phyloP scores from a whole-genome alignment of 805 yeast species.

The Maudiozyma serrabonitensis region DNA sequence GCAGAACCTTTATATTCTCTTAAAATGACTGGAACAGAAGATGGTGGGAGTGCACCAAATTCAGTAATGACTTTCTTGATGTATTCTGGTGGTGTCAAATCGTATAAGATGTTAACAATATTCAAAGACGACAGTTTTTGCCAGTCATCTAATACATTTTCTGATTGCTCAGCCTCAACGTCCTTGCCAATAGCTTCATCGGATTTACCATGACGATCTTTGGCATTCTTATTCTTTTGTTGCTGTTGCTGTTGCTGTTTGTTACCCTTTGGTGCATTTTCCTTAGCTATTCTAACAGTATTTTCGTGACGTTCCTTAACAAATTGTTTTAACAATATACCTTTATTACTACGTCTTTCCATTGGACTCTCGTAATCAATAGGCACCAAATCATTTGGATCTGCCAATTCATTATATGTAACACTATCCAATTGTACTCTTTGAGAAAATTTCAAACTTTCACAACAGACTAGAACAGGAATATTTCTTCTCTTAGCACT shows the following conservation, averaged over 20 bases:
- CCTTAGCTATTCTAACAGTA: slow-evolving; percentile 19
- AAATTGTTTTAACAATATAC: slow-evolving; percentile 59
- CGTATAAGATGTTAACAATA: slow-evolving; percentile 80
- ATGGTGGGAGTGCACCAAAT: slow-evolving; percentile 91
- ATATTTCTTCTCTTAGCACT: slow-evolving; percentile 78
- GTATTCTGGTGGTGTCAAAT: slow-evolving; percentile 86
- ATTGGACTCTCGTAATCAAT: slow-evolving; percentile 44
- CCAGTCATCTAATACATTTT: slow-evolving; percentile 51
- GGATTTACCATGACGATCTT: slow-evolving; percentile 9
- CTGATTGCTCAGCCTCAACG: slow-evolving; percentile 13
- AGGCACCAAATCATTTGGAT: slow-evolving; percentile 57
- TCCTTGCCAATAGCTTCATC: background rate
- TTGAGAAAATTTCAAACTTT: slow-evolving; percentile 86
- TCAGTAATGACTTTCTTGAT: slow-evolving; percentile 94
- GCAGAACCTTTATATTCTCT: slow-evolving; percentile 69
- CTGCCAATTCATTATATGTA: slow-evolving; percentile 84
- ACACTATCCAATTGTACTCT: slow-evolving; percentile 95
- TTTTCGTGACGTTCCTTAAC: slow-evolving; percentile 32
- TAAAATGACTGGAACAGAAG: slow-evolving; percentile 94
- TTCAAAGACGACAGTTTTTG: slow-evolving; percentile 51
- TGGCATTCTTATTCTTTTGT: slow-evolving; percentile 8
- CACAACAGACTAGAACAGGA: slow-evolving; percentile 94
- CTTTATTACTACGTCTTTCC: slow-evolving; percentile 38
- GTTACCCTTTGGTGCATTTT: slow-evolving; percentile 21
- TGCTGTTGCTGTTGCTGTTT: slow-evolving; percentile 17